Evolutionary conservation across 441 rosid genomes (phyloP), one percentile per base, ranked within the genome.

Genomic region (Erodium trifolium): DNA sequence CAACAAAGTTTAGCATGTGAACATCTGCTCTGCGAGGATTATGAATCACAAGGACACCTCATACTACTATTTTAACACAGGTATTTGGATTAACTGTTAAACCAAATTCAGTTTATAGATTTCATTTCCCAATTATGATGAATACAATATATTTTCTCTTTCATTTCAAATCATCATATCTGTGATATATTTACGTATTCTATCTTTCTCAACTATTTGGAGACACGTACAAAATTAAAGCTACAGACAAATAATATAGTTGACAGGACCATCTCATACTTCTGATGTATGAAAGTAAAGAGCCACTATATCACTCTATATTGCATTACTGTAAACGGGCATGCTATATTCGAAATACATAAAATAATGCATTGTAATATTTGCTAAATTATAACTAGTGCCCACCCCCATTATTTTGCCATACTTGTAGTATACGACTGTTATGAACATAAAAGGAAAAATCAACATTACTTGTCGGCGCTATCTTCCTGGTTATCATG

Each of bases 401-500:
- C 23, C 11, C 27, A 57, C 63, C 27, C 27, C 2, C 63, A 18
- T 0, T 19, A 59, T 59, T 16, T 16, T 59, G 34, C 23, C 65
- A 49, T 34, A 29, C 34, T 16, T 12, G 63, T 51, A 43, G 57
- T 47, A 55, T 41, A 27, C 9, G 4, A 68, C 37, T 53, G 39
- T 19, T 12, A 51, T 35, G 27, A 51, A 51, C 39, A 68, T 16
- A 68, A 51, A 55, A 49, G 18, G 39, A 51, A 13, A 14, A 29
- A 55, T 16, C 2, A n/a, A 49, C 16, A 19, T 19, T 75, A 88
- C 99, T 86, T 92, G 82, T 92, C 97, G 69, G 90, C 77, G 66
- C 83, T 71, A 60, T 82, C 89, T 73, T 86, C 98, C 82, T 87
- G 97, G 77, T 86, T 92, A 77, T 95, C 98, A 76, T 95, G 98